Conservation (phyloP, 495 filamentous ascomycete genomes). For the Penicillium odoratum region DNA sequence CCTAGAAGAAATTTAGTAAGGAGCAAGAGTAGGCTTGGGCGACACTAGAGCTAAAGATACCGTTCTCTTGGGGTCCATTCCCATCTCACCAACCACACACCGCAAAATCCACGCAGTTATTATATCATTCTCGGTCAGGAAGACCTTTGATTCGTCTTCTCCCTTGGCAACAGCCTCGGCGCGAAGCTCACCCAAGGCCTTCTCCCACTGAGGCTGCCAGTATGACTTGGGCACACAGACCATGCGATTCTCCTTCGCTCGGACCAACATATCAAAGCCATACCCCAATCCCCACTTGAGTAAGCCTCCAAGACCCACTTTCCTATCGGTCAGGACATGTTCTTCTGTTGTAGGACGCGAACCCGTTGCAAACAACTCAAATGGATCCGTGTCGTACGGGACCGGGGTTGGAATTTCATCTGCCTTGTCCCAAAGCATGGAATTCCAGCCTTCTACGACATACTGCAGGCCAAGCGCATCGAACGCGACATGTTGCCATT, state of each 20-base stretch:
- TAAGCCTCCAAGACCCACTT: constrained; percentile 19
- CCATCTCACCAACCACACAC: constrained; percentile 20
- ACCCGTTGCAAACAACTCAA: constrained; percentile 13
- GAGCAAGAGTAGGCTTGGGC: not conserved
- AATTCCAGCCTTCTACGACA: constrained; percentile 24
- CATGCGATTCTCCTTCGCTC: constrained; percentile 29
- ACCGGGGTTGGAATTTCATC: constrained; percentile 19
- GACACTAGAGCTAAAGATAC: constrained; percentile 3
- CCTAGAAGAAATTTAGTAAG: not conserved
- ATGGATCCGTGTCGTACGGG: constrained; percentile 16
- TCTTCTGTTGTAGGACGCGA: constrained; percentile 3
- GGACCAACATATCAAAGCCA: constrained; percentile 23
- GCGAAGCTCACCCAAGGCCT: constrained; percentile 21
- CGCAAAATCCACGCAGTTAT: constrained; percentile 26
- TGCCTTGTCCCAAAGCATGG: constrained; percentile 23
- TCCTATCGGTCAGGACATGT: constrained; percentile 10
- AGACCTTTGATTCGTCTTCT: constrained; percentile 20
- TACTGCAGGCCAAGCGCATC: constrained; percentile 26
- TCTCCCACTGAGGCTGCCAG: constrained; percentile 24
- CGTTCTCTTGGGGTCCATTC: constrained; percentile 15
- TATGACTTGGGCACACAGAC: constrained; percentile 24
- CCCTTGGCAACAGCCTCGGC: constrained; percentile 15
- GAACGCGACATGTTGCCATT: constrained; percentile 29
- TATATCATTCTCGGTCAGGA: constrained; percentile 27
- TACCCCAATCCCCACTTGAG: constrained; percentile 27